Base-by-base conservation (phyloP, 2,329 filamentous ascomycete genomes). In the Aspergillus arachidicola region DNA sequence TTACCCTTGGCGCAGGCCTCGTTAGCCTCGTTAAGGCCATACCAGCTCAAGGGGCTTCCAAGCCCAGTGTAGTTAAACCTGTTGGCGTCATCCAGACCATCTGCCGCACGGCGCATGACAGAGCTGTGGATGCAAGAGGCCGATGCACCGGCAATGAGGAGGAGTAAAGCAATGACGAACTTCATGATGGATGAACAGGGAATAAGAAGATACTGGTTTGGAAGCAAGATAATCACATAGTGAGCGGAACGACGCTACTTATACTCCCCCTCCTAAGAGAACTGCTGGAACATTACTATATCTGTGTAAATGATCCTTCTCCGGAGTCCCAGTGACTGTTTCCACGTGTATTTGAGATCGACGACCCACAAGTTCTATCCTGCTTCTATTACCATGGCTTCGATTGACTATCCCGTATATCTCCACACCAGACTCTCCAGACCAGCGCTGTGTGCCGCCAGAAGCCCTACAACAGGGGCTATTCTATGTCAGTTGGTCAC, bases 11-110 rank as follows among this genome's bases (percentile, higher is more conserved):
- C 81, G 71, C 86, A 88, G 12, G 57, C 57, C 3, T 77, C 72
- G 72, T 86, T 85, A 19, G 76, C 75, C 19, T 70, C 58, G 55
- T 79, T 73, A 30, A 86, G 75, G 5, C 75, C 75, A 43, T 82
- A 79, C 85, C 85, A 87, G 73, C 83, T 84, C 60, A 85, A 74
- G 0, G 85, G 85, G 6, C 85, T 85, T 45, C 75, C 69, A 5
- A 73, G 59, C 56, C 76, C 55, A 19, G 53, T 58, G 53, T 62
- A 65, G 21, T 61, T 62, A 28, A 36, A 60, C 6, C 48, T 26
- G 53, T 10, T 28, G 41, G 50, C 45, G 14, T 57, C 14, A 10
- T 34, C 41, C 32, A 21, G 43, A 6, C 43, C 43, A 23, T 6
- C 43, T 21, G 43, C 43, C 11, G 43, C 43, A 19, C 36, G 36